Evolutionary conservation across 1,284 basidiomycete species (phyloP).

Genomic region (Apiotrichum porosum): DNA sequence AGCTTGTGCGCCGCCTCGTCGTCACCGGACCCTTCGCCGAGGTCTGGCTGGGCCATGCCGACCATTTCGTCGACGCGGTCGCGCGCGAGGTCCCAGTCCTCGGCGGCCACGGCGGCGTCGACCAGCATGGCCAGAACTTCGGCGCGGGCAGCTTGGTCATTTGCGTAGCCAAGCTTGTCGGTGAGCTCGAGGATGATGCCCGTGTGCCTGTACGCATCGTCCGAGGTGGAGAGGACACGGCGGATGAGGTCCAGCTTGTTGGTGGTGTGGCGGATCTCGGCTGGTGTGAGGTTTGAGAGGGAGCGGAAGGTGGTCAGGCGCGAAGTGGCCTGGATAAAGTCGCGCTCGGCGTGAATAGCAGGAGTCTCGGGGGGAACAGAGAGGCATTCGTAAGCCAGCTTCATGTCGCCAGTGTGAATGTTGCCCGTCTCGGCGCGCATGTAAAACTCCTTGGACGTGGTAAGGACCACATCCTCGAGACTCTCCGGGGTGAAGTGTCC

Average conservation of each 20-base stretch:
- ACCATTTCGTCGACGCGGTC: conserved; percentile 70
- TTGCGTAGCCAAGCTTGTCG: conserved; percentile 73
- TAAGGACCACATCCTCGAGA: conserved; percentile 72
- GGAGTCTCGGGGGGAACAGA: conserved; percentile 64
- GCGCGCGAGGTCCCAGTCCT: conserved; percentile 69
- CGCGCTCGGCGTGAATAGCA: conserved; percentile 63
- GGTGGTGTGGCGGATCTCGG: conserved; percentile 82
- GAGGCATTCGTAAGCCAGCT: conserved; percentile 85
- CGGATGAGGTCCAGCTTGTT: conserved; percentile 74
- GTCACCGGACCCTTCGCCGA: neutral
- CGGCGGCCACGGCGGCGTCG: conserved; percentile 70
- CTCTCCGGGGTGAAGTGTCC: conserved; percentile 54
- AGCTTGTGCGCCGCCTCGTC: conserved; percentile 2
- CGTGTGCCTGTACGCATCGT: conserved; percentile 79
- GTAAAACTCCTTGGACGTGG: conserved; percentile 80
- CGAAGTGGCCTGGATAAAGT: conserved; percentile 87
- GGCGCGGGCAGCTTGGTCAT: conserved; percentile 66
- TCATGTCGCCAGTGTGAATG: conserved; percentile 88
- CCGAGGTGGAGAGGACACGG: conserved; percentile 71
- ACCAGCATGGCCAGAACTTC: conserved; percentile 81
- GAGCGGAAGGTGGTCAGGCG: conserved; percentile 60
- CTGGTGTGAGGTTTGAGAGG: conserved; percentile 72
- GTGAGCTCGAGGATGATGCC: conserved; percentile 84
- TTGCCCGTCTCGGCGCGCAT: conserved; percentile 88
- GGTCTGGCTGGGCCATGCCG: conserved; percentile 50